These are phyloP conservation scores for Ascosphaera pollenicola DNA, from an alignment of 2,329 filamentous ascomycete genomes.

Conservation along the genomic window DNA sequence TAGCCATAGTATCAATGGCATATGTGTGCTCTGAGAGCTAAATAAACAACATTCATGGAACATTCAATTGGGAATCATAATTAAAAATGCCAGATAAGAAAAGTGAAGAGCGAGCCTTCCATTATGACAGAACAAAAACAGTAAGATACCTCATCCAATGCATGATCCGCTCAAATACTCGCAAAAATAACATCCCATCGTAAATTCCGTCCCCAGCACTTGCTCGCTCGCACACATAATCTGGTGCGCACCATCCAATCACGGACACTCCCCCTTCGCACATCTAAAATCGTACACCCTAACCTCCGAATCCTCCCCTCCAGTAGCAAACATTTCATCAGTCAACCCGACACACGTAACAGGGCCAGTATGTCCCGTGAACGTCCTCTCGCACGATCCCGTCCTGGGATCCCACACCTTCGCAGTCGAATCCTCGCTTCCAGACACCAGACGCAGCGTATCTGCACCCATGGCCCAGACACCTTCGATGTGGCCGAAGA, in stretches of 20 bases:
- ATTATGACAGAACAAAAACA: no score
- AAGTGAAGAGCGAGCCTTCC: no score
- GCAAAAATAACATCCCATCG: no score
- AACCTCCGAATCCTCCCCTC: constrained; percentile 83
- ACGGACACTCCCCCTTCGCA: background rate
- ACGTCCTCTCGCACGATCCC: constrained; percentile 78
- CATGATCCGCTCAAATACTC: no score
- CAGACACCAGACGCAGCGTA: constrained; percentile 67
- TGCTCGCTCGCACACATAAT: background rate
- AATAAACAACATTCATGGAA: no score
- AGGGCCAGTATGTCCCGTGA: constrained; percentile 72
- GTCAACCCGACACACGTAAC: constrained; percentile 86
- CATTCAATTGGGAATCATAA: no score
- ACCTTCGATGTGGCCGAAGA: constrained; percentile 92
- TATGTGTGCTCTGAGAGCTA: no score
- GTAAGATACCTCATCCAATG: no score
- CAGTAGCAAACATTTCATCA: constrained; percentile 73
- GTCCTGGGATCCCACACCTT: constrained; percentile 90
- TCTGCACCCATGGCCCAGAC: constrained; percentile 87
- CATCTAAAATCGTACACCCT: constrained; percentile 54
- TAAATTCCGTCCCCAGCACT: background rate
- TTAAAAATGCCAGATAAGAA: no score
- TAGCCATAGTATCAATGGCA: no score
- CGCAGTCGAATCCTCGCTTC: constrained; percentile 82
- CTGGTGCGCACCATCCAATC: background rate